These are phyloP conservation scores for Dryadomyces sulphureus DNA, from an alignment of 2,329 filamentous ascomycete species.

Conservation along the genomic window DNA sequence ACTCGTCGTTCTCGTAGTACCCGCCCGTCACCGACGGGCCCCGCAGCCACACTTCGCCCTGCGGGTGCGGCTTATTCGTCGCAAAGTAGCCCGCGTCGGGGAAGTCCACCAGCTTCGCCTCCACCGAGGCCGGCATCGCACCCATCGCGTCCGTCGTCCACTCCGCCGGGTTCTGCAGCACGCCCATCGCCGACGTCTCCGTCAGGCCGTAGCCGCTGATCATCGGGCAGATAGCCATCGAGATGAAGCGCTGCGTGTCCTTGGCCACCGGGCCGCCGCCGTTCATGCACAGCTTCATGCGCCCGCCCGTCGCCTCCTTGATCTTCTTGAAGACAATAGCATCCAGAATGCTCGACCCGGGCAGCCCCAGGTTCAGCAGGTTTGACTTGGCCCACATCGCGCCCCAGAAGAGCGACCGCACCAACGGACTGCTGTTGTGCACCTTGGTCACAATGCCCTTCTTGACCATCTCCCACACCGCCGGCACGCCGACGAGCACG, in stretches of 20 bases:
- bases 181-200: constrained; percentile 67
- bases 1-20: constrained; percentile 66
- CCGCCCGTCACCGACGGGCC: constrained; percentile 55
- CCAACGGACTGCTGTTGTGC: constrained; percentile 49
- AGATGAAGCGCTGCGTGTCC: constrained; percentile 78
- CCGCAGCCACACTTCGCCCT: constrained; percentile 82
- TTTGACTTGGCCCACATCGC: constrained; percentile 37
- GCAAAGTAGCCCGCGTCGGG: constrained; percentile 66
- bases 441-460: constrained; percentile 75
- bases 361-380: constrained; percentile 38
- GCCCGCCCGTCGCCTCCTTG: constrained; percentile 75
- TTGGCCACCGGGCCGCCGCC: constrained; percentile 73
- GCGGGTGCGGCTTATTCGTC: constrained; percentile 59
- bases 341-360: constrained; percentile 57
- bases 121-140: constrained; percentile 56
- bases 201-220: constrained; percentile 79
- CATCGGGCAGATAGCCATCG: constrained; percentile 79
- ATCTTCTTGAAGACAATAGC: constrained; percentile 80
- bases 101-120: constrained; percentile 79
- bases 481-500: constrained; percentile 72
- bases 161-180: constrained; percentile 58
- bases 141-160: constrained; percentile 66
- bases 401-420: constrained; percentile 60
- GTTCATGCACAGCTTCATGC: constrained; percentile 68
- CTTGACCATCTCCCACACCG: constrained; percentile 84